Evolutionary conservation across 352 stramenopile species (phyloP).

Genomic region (Albugo laibachii): DNA sequence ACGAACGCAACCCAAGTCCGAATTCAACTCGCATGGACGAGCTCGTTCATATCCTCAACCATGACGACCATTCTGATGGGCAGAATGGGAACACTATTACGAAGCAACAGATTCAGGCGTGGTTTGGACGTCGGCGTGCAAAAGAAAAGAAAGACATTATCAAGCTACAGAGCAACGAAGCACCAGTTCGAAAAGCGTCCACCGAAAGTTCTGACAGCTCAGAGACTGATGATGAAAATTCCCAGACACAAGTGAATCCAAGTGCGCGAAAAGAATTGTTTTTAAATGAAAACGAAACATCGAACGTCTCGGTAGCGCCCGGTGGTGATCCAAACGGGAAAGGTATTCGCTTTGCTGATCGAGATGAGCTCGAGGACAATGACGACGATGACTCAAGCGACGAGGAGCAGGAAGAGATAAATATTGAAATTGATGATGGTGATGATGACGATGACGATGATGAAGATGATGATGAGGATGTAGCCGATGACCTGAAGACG

Average conservation of each 20-base stretch:
- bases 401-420: constrained; percentile 8
- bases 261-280: constrained; percentile 1
- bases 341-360: not conserved
- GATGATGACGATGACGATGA: constrained; percentile 18
- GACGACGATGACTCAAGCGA: constrained; percentile 5
- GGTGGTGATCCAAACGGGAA: constrained; percentile 7
- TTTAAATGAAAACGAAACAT: constrained; percentile 4
- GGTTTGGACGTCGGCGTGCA: constrained; percentile 63
- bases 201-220: not conserved
- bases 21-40: constrained; percentile 41
- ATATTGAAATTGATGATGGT: not conserved
- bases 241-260: not conserved
- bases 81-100: constrained; percentile 25
- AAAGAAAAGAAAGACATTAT: constrained; percentile 65
- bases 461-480: constrained; percentile 9
- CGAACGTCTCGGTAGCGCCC: constrained; percentile 17
- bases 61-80: constrained; percentile 41
- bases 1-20: constrained; percentile 61
- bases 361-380: constrained; percentile 6
- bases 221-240: not conserved
- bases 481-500: no score
- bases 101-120: constrained; percentile 68
- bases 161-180: constrained; percentile 52
- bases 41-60: constrained; percentile 48
- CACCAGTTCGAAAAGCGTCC: constrained; percentile 6